phyloP scores from a whole-genome alignment of 257 asterid genomes.

The Euphrasia confusa region DNA sequence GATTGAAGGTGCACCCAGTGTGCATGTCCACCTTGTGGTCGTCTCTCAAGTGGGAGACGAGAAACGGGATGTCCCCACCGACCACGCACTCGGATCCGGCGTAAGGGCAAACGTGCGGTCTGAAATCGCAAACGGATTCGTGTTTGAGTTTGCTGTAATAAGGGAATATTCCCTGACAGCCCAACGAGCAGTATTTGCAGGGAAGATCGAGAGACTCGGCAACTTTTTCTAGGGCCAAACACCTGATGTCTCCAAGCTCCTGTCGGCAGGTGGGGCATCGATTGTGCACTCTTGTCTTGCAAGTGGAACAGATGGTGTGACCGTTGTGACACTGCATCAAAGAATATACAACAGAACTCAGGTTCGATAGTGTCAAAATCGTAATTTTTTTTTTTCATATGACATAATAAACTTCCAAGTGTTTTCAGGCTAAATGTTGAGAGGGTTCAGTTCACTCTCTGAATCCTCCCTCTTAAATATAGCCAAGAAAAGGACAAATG shows the following conservation, averaged over 20 bases:
- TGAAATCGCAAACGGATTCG: conserved; percentile 32
- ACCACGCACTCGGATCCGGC: conserved; percentile 37
- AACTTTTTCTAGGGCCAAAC: conserved; percentile 38
- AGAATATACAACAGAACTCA: neutral
- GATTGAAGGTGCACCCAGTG: conserved; percentile 34
- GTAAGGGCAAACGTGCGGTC: conserved; percentile 33
- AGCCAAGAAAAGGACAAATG: neutral
- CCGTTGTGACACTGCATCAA: conserved; percentile 40
- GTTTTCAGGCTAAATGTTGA: too few species aligned
- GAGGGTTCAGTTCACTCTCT: too few species aligned
- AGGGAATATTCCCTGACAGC: conserved; percentile 35
- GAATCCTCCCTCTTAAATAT: too few species aligned
- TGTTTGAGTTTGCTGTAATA: conserved; percentile 40
- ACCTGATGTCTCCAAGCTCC: conserved; percentile 44
- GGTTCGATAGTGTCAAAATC: too few species aligned
- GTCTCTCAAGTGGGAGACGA: conserved; percentile 37
- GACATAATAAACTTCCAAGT: too few species aligned
- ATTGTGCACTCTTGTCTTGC: conserved; percentile 40
- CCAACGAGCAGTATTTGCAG: conserved; percentile 35
- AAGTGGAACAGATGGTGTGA: conserved; percentile 40
- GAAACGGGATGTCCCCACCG: conserved; percentile 33
- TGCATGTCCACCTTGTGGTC: conserved; percentile 44
- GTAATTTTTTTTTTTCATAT: too few species aligned
- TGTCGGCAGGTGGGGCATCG: conserved; percentile 41
- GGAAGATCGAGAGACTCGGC: conserved; percentile 42